Evolutionary conservation across 768 basidiomycete species (phyloP).

Genomic region (Leccinum rimulosum): DNA sequence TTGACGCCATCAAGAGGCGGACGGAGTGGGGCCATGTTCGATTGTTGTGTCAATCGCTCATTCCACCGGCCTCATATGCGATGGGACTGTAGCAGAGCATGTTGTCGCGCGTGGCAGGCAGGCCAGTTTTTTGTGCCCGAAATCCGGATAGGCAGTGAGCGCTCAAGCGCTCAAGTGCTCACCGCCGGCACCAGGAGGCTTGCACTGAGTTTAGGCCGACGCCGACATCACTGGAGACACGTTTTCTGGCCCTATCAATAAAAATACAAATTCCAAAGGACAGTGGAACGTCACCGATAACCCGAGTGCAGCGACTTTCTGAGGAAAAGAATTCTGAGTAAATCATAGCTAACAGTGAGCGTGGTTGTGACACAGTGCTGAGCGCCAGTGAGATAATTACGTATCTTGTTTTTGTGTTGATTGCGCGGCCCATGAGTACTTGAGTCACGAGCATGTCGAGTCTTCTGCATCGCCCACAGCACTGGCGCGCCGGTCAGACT

Average conservation of each 20-base stretch:
- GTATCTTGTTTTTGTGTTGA: not conserved
- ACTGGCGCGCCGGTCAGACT: no score
- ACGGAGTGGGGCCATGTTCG: constrained; percentile 14
- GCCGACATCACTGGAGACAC: not conserved
- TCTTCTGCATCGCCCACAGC: no score
- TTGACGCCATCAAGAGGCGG: constrained; percentile 6
- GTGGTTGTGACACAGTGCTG: no score
- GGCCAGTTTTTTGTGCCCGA: no score
- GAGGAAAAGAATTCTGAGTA: not conserved
- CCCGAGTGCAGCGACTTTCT: not conserved
- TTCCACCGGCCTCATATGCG: not conserved
- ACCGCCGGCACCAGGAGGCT: no score
- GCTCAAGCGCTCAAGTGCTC: not conserved
- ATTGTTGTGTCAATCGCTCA: not conserved
- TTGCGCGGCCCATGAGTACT: not conserved
- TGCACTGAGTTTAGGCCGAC: not conserved
- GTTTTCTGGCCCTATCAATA: not conserved
- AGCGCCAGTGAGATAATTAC: no score
- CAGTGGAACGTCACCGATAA: not conserved
- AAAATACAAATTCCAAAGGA: not conserved
- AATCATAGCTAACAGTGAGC: not conserved
- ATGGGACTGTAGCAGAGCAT: not conserved
- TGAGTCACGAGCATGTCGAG: not conserved
- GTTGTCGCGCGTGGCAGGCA: not conserved
- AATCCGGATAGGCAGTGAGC: not conserved